Percentiles rank a stretch among this genome's conserved stretches.
These are phyloP conservation scores for Lentinus tigrinus DNA, from an alignment of 768 basidiomycete species.

Conservation along the genomic window DNA sequence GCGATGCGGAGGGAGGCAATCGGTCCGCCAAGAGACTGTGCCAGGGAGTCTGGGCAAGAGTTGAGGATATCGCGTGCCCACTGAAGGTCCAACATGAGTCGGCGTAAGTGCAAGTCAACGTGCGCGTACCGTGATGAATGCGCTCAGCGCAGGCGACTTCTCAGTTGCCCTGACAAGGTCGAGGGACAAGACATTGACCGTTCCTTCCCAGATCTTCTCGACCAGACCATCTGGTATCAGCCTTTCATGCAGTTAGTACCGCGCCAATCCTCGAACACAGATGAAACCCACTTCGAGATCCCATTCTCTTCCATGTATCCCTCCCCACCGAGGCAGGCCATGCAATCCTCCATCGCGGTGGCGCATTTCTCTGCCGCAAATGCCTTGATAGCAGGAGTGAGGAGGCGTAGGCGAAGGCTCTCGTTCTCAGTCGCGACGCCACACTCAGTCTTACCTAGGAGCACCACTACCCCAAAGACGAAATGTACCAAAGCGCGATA, in stretches of 20 bases:
- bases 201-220: constrained; percentile 85
- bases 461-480: constrained; percentile 52
- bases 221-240: constrained; percentile 68
- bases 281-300: constrained; percentile 47
- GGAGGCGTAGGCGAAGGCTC: constrained; percentile 50
- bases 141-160: constrained; percentile 41
- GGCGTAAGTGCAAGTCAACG: too few relatives aligned
- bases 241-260: constrained; percentile 24
- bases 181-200: constrained; percentile 62
- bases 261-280: not conserved
- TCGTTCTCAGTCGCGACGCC: constrained; percentile 50
- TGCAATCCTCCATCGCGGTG: constrained; percentile 68
- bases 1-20: constrained; percentile 34
- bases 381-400: constrained; percentile 71
- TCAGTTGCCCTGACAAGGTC: constrained; percentile 60
- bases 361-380: constrained; percentile 66
- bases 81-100: too few relatives aligned
- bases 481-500: constrained; percentile 70
- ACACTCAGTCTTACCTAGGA: constrained; percentile 66
- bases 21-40: constrained; percentile 24
- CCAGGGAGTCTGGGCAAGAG: constrained; percentile 40
- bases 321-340: constrained; percentile 71
- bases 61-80: constrained; percentile 50
- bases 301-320: constrained; percentile 86
- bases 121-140: constrained; percentile 54